Conservation (phyloP, 371 early-diverging fungal genomes). For the Rhizopus microsporus region DNA sequence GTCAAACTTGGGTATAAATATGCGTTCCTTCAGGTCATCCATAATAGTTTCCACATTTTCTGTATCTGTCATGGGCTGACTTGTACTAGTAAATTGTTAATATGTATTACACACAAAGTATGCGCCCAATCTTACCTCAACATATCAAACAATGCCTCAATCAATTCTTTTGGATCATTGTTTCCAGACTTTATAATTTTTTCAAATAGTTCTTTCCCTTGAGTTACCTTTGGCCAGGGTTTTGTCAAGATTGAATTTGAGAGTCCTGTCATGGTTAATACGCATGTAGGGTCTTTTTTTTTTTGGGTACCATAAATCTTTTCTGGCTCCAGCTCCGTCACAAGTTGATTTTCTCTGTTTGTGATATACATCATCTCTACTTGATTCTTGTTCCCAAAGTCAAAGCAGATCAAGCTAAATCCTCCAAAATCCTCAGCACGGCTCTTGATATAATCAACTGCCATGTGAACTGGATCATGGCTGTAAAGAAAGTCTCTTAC, state of each 20-base stretch:
- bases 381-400: constrained; percentile 29
- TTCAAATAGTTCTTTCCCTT: constrained; percentile 38
- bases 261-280: constrained; percentile 31
- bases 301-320: constrained; percentile 39
- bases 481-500: constrained; percentile 44
- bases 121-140: constrained; percentile 34
- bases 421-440: constrained; percentile 47
- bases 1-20: constrained; percentile 36
- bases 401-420: constrained; percentile 55
- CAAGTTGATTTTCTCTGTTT: constrained; percentile 40
- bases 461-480: constrained; percentile 16
- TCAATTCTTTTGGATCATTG: constrained; percentile 28
- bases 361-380: constrained; percentile 37
- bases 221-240: constrained; percentile 58
- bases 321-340: constrained; percentile 21
- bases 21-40: constrained; percentile 34
- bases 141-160: constrained; percentile 47
- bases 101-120: neutral
- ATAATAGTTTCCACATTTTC: constrained; percentile 12
- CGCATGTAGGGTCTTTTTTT: neutral
- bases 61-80: constrained; percentile 20
- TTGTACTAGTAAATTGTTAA: constrained; percentile 12
- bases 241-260: constrained; percentile 49
- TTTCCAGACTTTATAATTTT: constrained; percentile 23
- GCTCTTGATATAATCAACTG: constrained; percentile 26